These are phyloP conservation scores for Nemania sp. DNA, from an alignment of 2,329 filamentous ascomycete species.

Conservation along the genomic window DNA sequence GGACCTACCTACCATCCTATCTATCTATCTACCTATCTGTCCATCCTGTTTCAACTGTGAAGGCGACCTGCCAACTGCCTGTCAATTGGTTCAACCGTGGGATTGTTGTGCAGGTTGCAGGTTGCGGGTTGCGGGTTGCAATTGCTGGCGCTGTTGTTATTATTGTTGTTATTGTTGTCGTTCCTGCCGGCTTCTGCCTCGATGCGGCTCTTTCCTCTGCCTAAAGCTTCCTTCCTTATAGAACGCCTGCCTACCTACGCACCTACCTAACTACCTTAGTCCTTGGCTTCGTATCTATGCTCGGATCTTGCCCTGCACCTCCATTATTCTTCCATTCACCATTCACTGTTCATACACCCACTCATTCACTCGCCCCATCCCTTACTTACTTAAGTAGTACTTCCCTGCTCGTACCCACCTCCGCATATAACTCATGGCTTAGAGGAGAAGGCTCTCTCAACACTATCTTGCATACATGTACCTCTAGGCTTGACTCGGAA, in stretches of 20 bases:
- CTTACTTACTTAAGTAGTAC: no score
- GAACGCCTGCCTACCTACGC: neutral
- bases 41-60: neutral
- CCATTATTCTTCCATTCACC: neutral
- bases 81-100: neutral
- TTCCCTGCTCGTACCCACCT: neutral
- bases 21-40: no score
- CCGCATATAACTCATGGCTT: neutral
- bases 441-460: constrained; percentile 4
- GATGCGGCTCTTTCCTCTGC: neutral
- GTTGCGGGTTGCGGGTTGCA: no score
- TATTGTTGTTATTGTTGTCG: neutral
- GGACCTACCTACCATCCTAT: neutral
- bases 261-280: neutral
- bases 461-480: neutral
- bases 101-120: constrained; percentile 3
- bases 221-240: constrained; percentile 12
- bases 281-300: neutral
- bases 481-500: no score
- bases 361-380: neutral
- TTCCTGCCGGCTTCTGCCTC: neutral
- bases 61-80: neutral
- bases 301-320: neutral
- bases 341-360: neutral
- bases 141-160: neutral